Base-by-base conservation (phyloP, 2,329 filamentous ascomycete species). In the Penicillium glabrum region DNA sequence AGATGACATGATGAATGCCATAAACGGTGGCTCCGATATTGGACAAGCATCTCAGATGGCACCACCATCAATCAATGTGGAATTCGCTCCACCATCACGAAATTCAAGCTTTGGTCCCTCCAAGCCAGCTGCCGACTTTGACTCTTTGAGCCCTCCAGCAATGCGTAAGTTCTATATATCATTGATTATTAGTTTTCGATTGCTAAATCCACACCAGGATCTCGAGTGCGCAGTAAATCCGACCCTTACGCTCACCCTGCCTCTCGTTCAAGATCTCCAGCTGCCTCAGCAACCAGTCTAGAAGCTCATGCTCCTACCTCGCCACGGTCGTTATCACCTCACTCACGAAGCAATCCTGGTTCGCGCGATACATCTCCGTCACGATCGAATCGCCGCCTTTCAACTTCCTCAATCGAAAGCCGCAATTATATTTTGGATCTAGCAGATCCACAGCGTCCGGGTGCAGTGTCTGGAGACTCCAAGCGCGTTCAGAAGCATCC, bases 401-500 rank as follows among this genome's bases (percentile, higher is more conserved):
- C 76, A 5, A 79, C 77, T 57, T 74, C 77, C 57, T 75, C 80
- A 5, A 76, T 80, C 54, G 80, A 80, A 55, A 83, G 85, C 61
- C 83, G 87, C 41, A 87, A 89, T 67, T 89, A 96, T 69, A 95
- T 96, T n/a, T 80, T 98, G 41, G 91, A 93, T 59, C 83, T 98
- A 16, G 93, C 92, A 11, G 91, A 97, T 72, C 93, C 93, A 0
- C 89, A 92, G 44, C 89, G 93, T 60, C 89, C 92, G 54, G 86
- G 85, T 24, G 82, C 84, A 5, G 83, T 69, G 31, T 66, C 84
- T 13, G 79, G 79, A 45, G 86, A 88, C 47, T 83, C 80, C 39
- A 96, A 95, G 72, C 87, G 95, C n/a, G 87, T 91, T 1, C 95
- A 99, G 74, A 99, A 99, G 71, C 95, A 99, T 67, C 95, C 95